These are phyloP conservation scores for Nicotiana benthamiana DNA, from an alignment of 257 asterid genomes.

Conservation along the genomic window DNA sequence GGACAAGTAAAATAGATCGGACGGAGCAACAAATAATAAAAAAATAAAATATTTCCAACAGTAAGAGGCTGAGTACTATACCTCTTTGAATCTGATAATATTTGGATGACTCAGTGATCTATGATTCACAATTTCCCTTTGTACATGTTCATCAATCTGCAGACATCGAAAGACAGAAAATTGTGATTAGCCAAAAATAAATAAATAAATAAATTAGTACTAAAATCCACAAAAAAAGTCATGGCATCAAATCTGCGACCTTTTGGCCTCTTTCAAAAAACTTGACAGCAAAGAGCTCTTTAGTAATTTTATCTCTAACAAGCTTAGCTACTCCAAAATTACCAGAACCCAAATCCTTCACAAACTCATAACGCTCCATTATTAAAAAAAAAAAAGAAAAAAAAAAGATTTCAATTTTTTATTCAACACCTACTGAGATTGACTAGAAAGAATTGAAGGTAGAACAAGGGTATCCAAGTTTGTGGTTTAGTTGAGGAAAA, in stretches of 20 bases:
- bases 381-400: neutral
- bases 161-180: neutral
- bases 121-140: constrained; percentile 74
- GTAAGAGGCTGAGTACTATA: neutral
- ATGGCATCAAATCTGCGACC: constrained; percentile 16
- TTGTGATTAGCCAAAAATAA: neutral
- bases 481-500: too few species aligned
- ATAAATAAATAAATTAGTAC: neutral
- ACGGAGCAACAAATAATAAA: neutral
- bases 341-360: constrained; percentile 75
- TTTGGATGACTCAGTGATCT: constrained; percentile 77
- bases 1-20: too few species aligned
- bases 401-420: neutral
- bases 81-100: constrained; percentile 83
- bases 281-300: constrained; percentile 76
- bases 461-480: too few species aligned
- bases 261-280: constrained; percentile 68
- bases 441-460: too few species aligned
- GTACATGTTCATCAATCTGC: constrained; percentile 82
- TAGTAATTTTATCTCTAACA: constrained; percentile 58
- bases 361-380: constrained; percentile 69
- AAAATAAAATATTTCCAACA: neutral
- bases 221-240: neutral
- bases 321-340: constrained; percentile 80
- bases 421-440: neutral